Evolutionary conservation across 2,329 filamentous ascomycete species (phyloP), one percentile per base, ranked within the genome.

Genomic region (Zymoseptoria crescenta): DNA sequence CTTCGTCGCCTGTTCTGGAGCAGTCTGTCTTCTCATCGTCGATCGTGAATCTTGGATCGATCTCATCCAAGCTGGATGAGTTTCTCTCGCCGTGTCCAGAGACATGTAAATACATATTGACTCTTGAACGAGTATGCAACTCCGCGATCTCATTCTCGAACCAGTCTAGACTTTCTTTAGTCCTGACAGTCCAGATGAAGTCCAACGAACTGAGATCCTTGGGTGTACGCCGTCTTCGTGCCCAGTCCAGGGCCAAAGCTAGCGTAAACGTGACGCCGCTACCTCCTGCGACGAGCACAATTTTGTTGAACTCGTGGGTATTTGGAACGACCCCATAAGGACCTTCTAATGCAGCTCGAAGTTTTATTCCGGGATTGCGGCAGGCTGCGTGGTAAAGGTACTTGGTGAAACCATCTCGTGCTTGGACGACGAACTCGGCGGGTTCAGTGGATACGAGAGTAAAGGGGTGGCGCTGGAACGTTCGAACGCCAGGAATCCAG

Each of bases 241-340:
- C 56, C 62, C 76, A 74, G 2, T 83, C 71, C 21, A 85, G 72
- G 54, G 84, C 81, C 9, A 83, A 68, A 1, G 83, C 82, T 21
- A 83, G 69, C 0, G 79, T 81, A 62, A 83, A 85, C 0, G 81
- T 82, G 16, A 79, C 80, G 1, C 84, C 84, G 55, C 81, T 84
- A 20, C 81, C 81, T 10, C 83, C 83, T n/a, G 83, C 81, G 5
- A 86, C 69, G 1, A 87, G 70, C 1, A 86, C 71, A 2, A 85
- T 75, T 62, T 78, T 83, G 62, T 85, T 82, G 59, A 85, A 86
- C 60, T 83, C 81, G 41, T 77, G 75, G n/a, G 83, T 71, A 0
- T 66, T 58, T 0, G 69, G 68, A 4, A 64, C 61, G 10, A 61
- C 52, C 8, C 69, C 69, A 57, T 71, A 71, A 0, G 69, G 68